A percentile compares a stretch with the other conserved stretches of the same genome.
phyloP scores from a whole-genome alignment of 257 asterid genomes.

The Gentiana macrophylla region DNA sequence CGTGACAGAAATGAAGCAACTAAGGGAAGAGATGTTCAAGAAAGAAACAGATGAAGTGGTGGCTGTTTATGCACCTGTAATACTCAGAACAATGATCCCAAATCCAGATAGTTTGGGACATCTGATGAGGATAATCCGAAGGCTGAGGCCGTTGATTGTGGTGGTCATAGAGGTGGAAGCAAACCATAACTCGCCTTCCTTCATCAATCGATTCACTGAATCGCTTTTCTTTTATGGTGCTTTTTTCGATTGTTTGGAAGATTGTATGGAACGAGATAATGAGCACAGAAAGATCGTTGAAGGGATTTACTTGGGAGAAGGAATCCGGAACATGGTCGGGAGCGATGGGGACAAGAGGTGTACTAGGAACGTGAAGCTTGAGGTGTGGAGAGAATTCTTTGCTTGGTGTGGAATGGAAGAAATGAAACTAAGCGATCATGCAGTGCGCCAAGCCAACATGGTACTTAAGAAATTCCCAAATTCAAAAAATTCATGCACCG shows the following conservation, averaged over 20 bases:
- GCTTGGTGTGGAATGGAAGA: conserved; percentile 34
- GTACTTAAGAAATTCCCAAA: conserved; percentile 19
- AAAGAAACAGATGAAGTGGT: conserved; percentile 33
- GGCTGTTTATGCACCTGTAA: conserved; percentile 28
- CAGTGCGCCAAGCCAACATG: conserved; percentile 30
- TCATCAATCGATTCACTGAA: conserved; percentile 47
- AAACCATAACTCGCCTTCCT: conserved; percentile 53
- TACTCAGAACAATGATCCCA: conserved; percentile 45
- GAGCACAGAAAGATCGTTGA: conserved; percentile 31
- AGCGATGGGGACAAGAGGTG: conserved; percentile 38
- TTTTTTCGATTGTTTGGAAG: conserved; percentile 51
- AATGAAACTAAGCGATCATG: conserved; percentile 21
- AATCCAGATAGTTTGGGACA: conserved; percentile 28
- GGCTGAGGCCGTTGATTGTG: conserved; percentile 37
- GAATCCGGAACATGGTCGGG: conserved; percentile 49
- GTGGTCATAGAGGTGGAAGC: conserved; percentile 62
- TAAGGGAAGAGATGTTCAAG: conserved; percentile 21
- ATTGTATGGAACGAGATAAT: conserved; percentile 33
- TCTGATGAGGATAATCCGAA: conserved; percentile 30
- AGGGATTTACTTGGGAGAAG: conserved; percentile 35
- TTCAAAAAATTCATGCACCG: conserved; percentile 12
- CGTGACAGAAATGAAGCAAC: conserved; percentile 32
- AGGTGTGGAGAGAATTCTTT: conserved; percentile 63
- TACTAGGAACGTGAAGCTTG: conserved; percentile 37
- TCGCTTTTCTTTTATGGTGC: conserved; percentile 40